phyloP scores from a whole-genome alignment of 306 rosid genomes.

The Quercus berberidifolia region DNA sequence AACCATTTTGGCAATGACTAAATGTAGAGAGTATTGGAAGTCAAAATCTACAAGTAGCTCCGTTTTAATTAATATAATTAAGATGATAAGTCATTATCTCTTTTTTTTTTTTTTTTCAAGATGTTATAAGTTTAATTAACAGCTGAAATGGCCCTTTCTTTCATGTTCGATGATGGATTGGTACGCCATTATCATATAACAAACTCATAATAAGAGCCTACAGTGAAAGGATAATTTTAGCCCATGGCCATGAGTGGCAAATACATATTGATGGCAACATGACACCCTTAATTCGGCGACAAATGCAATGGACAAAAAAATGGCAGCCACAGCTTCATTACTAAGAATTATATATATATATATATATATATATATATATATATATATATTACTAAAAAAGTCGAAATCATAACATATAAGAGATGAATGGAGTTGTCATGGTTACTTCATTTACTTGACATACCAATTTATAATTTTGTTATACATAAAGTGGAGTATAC shows the following conservation, averaged over 20 bases:
- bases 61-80: too few relatives aligned
- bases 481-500: neutral
- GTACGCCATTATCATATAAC: neutral
- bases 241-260: neutral
- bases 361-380: too few relatives aligned
- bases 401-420: neutral
- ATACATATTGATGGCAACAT: neutral
- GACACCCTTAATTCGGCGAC: neutral
- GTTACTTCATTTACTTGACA: neutral
- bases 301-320: slow-evolving; percentile 15
- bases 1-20: too few relatives aligned
- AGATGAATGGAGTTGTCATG: slow-evolving; percentile 4
- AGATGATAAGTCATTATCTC: too few relatives aligned
- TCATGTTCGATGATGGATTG: neutral
- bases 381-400: neutral
- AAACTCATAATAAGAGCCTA: neutral
- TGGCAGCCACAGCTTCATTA: slow-evolving; percentile 2
- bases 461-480: neutral
- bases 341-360: neutral
- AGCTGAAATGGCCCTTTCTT: neutral
- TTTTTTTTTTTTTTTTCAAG: too few relatives aligned
- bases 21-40: too few relatives aligned
- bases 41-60: too few relatives aligned
- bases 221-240: neutral
- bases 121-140: too few relatives aligned